Conservation (phyloP, 2,329 filamentous ascomycete species). For the Fusarium abutilonis region DNA sequence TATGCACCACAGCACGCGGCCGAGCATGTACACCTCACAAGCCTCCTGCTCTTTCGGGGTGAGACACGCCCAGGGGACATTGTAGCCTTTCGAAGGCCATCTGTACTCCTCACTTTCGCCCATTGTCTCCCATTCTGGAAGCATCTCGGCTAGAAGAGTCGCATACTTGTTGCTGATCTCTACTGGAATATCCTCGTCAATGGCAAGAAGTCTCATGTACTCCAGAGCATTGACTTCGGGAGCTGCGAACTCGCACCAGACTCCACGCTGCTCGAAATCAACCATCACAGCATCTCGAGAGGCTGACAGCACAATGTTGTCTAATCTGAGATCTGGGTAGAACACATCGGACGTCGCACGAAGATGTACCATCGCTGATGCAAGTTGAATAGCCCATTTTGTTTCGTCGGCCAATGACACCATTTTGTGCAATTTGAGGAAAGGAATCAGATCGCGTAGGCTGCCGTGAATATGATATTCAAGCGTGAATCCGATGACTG, state of each 20-base stretch:
- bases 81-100: slow-evolving; percentile 62
- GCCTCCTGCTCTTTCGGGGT: slow-evolving; percentile 62
- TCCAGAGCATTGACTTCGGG: slow-evolving; percentile 70
- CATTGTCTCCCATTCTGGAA: slow-evolving; percentile 58
- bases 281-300: slow-evolving; percentile 63
- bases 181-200: slow-evolving; percentile 57
- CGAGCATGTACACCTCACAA: slow-evolving; percentile 71
- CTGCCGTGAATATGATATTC: slow-evolving; percentile 64
- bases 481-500: slow-evolving; percentile 66
- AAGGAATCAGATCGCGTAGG: slow-evolving; percentile 64
- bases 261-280: slow-evolving; percentile 70
- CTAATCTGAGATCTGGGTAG: slow-evolving; percentile 68
- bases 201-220: slow-evolving; percentile 64
- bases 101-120: slow-evolving; percentile 57
- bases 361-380: slow-evolving; percentile 62
- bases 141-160: slow-evolving; percentile 54
- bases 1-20: slow-evolving; percentile 69
- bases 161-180: slow-evolving; percentile 55
- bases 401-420: slow-evolving; percentile 58
- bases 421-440: slow-evolving; percentile 58
- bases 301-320: slow-evolving; percentile 66
- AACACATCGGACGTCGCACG: slow-evolving; percentile 58
- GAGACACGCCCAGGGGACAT: slow-evolving; percentile 66
- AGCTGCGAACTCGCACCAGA: slow-evolving; percentile 70
- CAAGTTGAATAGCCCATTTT: slow-evolving; percentile 64